Conservation (phyloP, 1,139 yeast genomes). For the Taphrina pruni region DNA sequence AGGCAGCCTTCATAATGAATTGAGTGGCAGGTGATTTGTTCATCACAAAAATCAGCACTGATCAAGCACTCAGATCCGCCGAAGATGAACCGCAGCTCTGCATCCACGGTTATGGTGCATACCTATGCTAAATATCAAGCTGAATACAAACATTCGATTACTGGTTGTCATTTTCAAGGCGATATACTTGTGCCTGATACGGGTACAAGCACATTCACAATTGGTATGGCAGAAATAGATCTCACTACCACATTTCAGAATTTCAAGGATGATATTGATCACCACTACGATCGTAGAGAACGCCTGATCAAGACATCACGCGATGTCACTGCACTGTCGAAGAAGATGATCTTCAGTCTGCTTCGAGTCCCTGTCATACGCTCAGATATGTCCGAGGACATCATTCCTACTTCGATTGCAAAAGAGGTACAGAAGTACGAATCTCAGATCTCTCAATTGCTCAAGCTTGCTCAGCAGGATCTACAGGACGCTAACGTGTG, state of each 20-base stretch:
- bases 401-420: conserved; percentile 21
- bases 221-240: not conserved
- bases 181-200: no score
- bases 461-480: conserved; percentile 16
- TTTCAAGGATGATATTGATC: conserved; percentile 39
- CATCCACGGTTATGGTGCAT: no score
- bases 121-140: no score
- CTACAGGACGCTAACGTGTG: conserved; percentile 33
- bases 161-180: no score
- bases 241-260: not conserved
- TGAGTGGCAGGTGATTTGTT: no score
- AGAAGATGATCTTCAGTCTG: conserved; percentile 48
- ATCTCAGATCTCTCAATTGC: conserved; percentile 50
- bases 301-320: conserved; percentile 52
- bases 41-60: no score
- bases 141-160: no score
- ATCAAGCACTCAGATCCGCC: no score
- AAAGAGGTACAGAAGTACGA: conserved; percentile 45
- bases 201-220: no score
- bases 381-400: not conserved
- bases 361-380: conserved; percentile 29
- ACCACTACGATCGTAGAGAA: conserved; percentile 52
- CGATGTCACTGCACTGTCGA: conserved; percentile 53
- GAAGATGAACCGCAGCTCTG: no score
- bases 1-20: no score